Evolutionary conservation across 2,329 filamentous ascomycete genomes (phyloP), one percentile per base, ranked within the genome.

Genomic region (Thelonectria olida): DNA sequence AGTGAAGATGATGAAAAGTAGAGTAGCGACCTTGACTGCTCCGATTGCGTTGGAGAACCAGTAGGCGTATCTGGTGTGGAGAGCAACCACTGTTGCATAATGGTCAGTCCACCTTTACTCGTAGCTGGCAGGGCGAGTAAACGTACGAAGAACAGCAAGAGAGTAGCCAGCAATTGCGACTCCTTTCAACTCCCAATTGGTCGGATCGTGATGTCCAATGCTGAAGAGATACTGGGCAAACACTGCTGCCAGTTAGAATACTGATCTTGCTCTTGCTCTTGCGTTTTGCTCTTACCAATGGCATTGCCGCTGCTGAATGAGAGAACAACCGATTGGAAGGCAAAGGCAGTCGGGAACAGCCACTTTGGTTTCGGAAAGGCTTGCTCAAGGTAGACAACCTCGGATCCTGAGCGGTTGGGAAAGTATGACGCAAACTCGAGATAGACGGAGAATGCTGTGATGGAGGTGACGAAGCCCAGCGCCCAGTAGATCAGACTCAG

Each of bases 381-480:
- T 70, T 91, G 88, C 67, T 91, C 88, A 1, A 91, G 80, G 64
- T 90, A 91, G 1, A 89, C 88, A 1, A 89, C 88, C 69, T 91
- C 87, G 1, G 84, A 83, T 0, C 88, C 89, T 5, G 85, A 89
- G 9, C 88, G 84, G 71, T 85, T 90, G 1, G 88, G 88, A 63
- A 90, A 91, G 66, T 87, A 90, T 0, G 85, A 81, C 0, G 87
- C 83, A 22, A 85, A 85, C 68, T 91, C 88, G 20, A 90, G 82
- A 64, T 90, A 90, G 1, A 89, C 83, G 0, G 81, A 75, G 7
- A 89, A 80, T 4, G 82, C 82, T 2, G 84, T 80, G 2, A 81
- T 72, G 0, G 87, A 83, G 45, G 88, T 85, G 28, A 90, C 49
- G 58, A 85, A 85, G 2, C 88, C 88, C n/a, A 90, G 78, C 1